phyloP scores from a whole-genome alignment of 257 asterid species.

The Solanum piurae region DNA sequence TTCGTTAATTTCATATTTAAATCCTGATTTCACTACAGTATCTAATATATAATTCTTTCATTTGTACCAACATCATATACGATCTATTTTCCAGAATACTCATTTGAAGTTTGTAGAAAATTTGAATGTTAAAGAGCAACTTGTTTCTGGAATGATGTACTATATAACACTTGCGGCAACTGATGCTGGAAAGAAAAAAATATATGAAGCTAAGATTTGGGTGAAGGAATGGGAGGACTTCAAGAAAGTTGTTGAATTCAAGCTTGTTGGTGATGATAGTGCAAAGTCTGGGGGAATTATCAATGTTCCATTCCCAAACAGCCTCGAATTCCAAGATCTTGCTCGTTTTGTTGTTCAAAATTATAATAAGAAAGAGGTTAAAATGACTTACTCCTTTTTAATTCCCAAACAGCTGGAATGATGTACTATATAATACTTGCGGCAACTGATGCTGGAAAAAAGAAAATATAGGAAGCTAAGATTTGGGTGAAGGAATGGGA shows the following conservation, averaged over 20 bases:
- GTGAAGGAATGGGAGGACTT: slow-evolving; percentile 2
- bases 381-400: too few species aligned
- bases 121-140: background rate
- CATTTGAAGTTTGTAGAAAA: background rate
- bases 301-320: background rate
- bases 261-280: background rate
- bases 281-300: background rate
- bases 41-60: too few species aligned
- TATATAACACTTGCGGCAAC: background rate
- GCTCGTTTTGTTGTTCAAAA: background rate
- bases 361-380: too few species aligned
- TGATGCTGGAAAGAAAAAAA: background rate
- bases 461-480: background rate
- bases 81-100: background rate
- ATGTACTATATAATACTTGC: too few species aligned
- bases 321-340: background rate
- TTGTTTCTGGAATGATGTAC: background rate
- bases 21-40: too few species aligned
- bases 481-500: slow-evolving; percentile 4
- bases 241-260: background rate
- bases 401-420: too few species aligned
- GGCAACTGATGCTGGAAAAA: too few species aligned
- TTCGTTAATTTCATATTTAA: too few species aligned
- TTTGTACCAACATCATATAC: too few species aligned
- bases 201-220: background rate